Conservation (phyloP, 805 yeast species). For the Vanderwaltozyma yarrowii region DNA sequence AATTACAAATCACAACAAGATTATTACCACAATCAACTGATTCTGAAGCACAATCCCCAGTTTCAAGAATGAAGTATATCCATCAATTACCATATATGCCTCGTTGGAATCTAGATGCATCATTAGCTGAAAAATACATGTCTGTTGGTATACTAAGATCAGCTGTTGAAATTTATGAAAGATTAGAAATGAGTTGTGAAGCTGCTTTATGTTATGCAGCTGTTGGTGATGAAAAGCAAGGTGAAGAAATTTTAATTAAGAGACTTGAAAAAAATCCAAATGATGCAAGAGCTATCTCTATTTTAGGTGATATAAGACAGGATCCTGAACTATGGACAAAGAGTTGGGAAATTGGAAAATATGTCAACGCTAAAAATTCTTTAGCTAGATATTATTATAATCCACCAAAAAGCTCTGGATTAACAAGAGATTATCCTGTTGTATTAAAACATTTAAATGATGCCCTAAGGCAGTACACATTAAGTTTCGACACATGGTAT, state of each 20-base stretch:
- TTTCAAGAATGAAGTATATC: conserved; percentile 55
- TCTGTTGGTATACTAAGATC: conserved; percentile 75
- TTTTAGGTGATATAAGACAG: conserved; percentile 74
- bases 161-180: conserved; percentile 80
- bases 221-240: conserved; percentile 61
- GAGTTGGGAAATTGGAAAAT: conserved; percentile 80
- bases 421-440: conserved; percentile 37
- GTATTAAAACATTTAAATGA: conserved; percentile 66
- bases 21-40: conserved; percentile 36
- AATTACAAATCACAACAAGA: conserved; percentile 50
- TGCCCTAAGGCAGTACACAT: conserved; percentile 61
- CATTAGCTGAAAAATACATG: conserved; percentile 78
- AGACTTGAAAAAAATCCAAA: conserved; percentile 49
- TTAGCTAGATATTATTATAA: conserved; percentile 61
- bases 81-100: conserved; percentile 72
- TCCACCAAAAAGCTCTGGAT: conserved; percentile 49
- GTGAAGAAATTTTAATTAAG: conserved; percentile 45
- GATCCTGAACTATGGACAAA: conserved; percentile 71
- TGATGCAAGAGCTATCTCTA: conserved; percentile 75
- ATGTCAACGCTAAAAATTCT: conserved; percentile 78
- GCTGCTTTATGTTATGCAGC: conserved; percentile 88
- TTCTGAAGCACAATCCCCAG: conserved; percentile 26
- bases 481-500: conserved; percentile 77
- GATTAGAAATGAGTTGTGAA: conserved; percentile 67
- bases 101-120: conserved; percentile 74